phyloP scores from a whole-genome alignment of 805 yeast genomes.

The Jamesozyma piceae region DNA sequence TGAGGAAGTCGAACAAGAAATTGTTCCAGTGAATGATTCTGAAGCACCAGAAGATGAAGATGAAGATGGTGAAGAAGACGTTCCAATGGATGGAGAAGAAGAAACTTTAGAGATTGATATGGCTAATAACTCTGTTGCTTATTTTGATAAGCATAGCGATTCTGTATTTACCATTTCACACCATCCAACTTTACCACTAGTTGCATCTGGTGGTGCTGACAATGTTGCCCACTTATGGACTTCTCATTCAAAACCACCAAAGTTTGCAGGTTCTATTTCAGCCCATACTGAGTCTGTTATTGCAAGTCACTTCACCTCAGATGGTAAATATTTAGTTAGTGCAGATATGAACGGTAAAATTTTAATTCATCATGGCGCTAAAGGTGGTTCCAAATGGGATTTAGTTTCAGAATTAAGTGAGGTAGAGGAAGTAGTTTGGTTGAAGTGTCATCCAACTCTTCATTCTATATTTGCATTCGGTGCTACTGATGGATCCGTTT shows the following conservation, averaged over 20 bases:
- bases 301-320: slow-evolving; percentile 71
- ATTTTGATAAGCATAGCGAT: slow-evolving; percentile 84
- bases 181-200: slow-evolving; percentile 79
- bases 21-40: slow-evolving; percentile 27
- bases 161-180: slow-evolving; percentile 73
- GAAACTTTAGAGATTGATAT: slow-evolving; percentile 66
- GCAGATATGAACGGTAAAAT: slow-evolving; percentile 94
- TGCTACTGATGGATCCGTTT: slow-evolving; percentile 84
- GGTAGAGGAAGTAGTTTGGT: slow-evolving; percentile 84
- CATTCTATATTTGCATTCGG: slow-evolving; percentile 79
- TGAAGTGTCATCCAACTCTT: slow-evolving; percentile 67
- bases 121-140: slow-evolving; percentile 80
- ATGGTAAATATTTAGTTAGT: slow-evolving; percentile 72
- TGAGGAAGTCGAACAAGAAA: slow-evolving; percentile 39
- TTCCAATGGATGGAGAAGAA: slow-evolving; percentile 20
- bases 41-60: slow-evolving; percentile 33
- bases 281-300: slow-evolving; percentile 87
- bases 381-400: slow-evolving; percentile 80
- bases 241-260: slow-evolving; percentile 76
- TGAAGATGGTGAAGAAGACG: slow-evolving; percentile 32
- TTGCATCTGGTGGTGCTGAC: slow-evolving; percentile 94
- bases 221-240: slow-evolving; percentile 87
- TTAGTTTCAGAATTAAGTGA: slow-evolving; percentile 64
- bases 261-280: slow-evolving; percentile 60
- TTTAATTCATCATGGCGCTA: slow-evolving; percentile 57